phyloP scores from a whole-genome alignment of 805 yeast genomes.

The Cyberlindnera xishuangbannaensis region DNA sequence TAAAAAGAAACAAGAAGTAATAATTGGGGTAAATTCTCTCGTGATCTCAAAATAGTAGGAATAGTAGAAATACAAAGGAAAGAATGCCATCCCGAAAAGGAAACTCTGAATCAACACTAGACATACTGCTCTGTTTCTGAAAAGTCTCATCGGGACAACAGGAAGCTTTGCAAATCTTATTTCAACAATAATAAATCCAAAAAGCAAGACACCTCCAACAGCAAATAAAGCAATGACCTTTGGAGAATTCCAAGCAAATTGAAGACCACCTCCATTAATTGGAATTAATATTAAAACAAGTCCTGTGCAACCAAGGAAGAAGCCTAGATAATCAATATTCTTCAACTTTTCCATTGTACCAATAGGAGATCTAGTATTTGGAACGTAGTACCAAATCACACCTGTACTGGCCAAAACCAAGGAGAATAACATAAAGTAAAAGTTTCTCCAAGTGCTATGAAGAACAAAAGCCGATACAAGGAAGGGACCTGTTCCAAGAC shows the following conservation, averaged over 20 bases:
- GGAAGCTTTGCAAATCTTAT: constrained; percentile 39
- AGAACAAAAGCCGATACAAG: constrained; percentile 36
- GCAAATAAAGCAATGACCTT: constrained; percentile 35
- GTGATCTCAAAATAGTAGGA: constrained; percentile 34
- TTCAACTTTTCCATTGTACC: constrained; percentile 36
- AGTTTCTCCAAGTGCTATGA: constrained; percentile 35
- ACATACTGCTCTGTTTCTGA: constrained; percentile 32
- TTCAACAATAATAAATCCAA: constrained; percentile 44
- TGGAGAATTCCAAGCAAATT: constrained; percentile 49
- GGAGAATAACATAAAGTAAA: constrained; percentile 36
- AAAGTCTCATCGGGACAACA: constrained; percentile 45
- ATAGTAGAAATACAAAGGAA: constrained; percentile 40
- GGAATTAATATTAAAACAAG: constrained; percentile 47
- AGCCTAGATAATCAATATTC: constrained; percentile 52
- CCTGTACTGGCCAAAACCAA: constrained; percentile 40
- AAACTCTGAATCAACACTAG: constrained; percentile 35
- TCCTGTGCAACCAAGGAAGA: constrained; percentile 41
- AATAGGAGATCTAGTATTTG: constrained; percentile 29
- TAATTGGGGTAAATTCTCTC: constrained; percentile 13
- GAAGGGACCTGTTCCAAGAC: constrained; percentile 41
- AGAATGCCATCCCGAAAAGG: constrained; percentile 45
- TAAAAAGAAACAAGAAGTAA: constrained; percentile 15
- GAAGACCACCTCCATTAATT: constrained; percentile 55
- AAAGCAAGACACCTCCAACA: constrained; percentile 37
- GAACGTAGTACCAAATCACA: constrained; percentile 37